Evolutionary conservation across 2,329 filamentous ascomycete species (phyloP).

Genomic region (Phyllosticta citribraziliensis): DNA sequence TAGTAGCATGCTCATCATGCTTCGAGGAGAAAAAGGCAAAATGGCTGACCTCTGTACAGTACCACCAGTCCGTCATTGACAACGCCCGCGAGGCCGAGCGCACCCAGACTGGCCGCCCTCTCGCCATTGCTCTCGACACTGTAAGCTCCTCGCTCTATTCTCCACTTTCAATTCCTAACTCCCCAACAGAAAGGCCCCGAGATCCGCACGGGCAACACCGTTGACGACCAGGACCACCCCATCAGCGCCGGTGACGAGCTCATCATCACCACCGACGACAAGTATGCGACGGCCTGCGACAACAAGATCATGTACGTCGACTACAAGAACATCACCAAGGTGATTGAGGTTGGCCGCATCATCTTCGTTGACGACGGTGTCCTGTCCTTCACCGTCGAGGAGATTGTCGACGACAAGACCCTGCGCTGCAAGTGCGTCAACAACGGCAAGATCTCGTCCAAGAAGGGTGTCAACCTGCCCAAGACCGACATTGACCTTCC

Average conservation of each 20-base stretch:
- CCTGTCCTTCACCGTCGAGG: slow-evolving; percentile 86
- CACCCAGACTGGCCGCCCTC: slow-evolving; percentile 66
- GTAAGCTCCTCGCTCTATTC: slow-evolving; percentile 33
- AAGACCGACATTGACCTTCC: slow-evolving; percentile 98
- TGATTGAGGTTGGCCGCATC: slow-evolving; percentile 79
- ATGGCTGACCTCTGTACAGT: slow-evolving; percentile 39
- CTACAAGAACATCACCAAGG: slow-evolving; percentile 99
- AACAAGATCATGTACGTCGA: slow-evolving; percentile 97
- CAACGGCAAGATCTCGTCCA: slow-evolving; percentile 97
- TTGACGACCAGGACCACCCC: slow-evolving; percentile 62
- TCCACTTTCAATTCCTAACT: background rate
- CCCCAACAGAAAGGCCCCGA: slow-evolving; percentile 62
- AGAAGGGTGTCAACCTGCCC: slow-evolving; percentile 98
- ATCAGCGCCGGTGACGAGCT: slow-evolving; percentile 75
- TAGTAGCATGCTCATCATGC: background rate
- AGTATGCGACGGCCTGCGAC: slow-evolving; percentile 75
- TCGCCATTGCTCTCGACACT: slow-evolving; percentile 87
- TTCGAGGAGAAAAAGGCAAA: background rate
- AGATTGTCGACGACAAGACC: slow-evolving; percentile 80
- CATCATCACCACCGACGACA: slow-evolving; percentile 94
- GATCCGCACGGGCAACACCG: slow-evolving; percentile 73
- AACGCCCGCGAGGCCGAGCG: slow-evolving; percentile 82
- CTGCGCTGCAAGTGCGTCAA: slow-evolving; percentile 81
- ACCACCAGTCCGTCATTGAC: slow-evolving; percentile 97
- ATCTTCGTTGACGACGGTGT: slow-evolving; percentile 99